Evolutionary conservation across 2,329 filamentous ascomycete species (phyloP), one percentile per base, ranked within the genome.

Genomic region (Fusarium cicatricum): DNA sequence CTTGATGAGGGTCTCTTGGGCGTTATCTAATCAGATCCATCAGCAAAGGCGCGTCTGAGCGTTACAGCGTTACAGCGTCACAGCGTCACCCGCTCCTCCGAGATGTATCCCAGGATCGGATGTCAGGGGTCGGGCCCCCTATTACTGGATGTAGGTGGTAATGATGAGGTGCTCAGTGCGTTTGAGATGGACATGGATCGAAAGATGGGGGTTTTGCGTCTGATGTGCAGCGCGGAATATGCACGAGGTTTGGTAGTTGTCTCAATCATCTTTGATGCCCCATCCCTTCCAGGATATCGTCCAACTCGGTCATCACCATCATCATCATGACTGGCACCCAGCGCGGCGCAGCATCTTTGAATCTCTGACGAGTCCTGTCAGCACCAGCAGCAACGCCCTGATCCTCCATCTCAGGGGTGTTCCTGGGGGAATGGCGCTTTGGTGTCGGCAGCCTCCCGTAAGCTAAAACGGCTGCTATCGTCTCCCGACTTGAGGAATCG

Each of bases 1-100:
- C n/a, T n/a, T n/a, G n/a, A n/a, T n/a, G n/a, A n/a, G n/a, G 43
- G 37, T 48, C 33, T 29, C 44, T 44, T 52, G 16, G 31, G 52
- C 36, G 38, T 60, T 69, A 68, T 69, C 66, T 68, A 69, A 68
- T 68, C 66, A 68, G 64, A 68, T 68, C 47, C 47, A 53, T 62
- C 41, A 58, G 29, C 23, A 42, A 45, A 40, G 38, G 29, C 26
- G 15, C 48, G 40, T 52, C 49, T 38, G 39, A 44, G 40, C 39
- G 15, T 32, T 38, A 4, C 5, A 23, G 7, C 21, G 12, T 14
- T n/a, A 28, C 15, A 16, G 41, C 41, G 26, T 26, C 48, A 45
- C 23, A 37, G 41, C 19, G 19, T 57, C 38, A 39, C 60, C 41
- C 55, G 42, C 58, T 47, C 36, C 23, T 26, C 47, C 21, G 37